These are phyloP conservation scores for Trichaptum fuscoviolaceum DNA, from an alignment of 768 basidiomycete genomes.

Conservation along the genomic window DNA sequence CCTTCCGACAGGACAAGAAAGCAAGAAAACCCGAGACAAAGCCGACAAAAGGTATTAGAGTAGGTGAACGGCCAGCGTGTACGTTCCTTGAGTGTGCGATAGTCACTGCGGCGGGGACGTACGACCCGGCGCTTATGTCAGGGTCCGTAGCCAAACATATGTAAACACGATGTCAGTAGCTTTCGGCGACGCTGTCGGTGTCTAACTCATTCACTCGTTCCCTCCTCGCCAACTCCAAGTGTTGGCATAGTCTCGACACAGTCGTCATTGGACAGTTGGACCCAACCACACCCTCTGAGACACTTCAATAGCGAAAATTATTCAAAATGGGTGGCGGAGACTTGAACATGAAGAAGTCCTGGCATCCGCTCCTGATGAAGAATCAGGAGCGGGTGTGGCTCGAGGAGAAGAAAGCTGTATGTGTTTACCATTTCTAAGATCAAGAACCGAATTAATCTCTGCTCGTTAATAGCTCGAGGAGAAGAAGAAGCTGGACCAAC, in stretches of 20 bases:
- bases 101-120: background rate
- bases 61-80: background rate
- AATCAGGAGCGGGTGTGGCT: conserved; percentile 99
- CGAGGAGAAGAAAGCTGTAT: conserved; percentile 92
- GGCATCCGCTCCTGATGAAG: conserved; percentile 97
- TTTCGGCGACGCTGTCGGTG: background rate
- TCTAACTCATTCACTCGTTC: background rate
- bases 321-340: conserved; percentile 96
- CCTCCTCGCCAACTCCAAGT: background rate
- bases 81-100: background rate
- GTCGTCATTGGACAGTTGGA: background rate
- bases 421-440: conserved; percentile 24
- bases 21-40: background rate
- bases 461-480: conserved; percentile 74
- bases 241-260: background rate
- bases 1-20: background rate
- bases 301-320: conserved; percentile 15
- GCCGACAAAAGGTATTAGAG: background rate
- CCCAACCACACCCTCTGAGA: conserved; percentile 7
- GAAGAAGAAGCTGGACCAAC: conserved; percentile 96
- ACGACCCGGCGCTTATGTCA: background rate
- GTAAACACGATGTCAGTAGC: background rate
- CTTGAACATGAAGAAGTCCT: conserved; percentile 99
- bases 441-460: conserved; percentile 13
- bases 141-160: background rate